Base-by-base conservation (phyloP, 1,284 basidiomycete genomes). In the Chondrostereum purpureum region DNA sequence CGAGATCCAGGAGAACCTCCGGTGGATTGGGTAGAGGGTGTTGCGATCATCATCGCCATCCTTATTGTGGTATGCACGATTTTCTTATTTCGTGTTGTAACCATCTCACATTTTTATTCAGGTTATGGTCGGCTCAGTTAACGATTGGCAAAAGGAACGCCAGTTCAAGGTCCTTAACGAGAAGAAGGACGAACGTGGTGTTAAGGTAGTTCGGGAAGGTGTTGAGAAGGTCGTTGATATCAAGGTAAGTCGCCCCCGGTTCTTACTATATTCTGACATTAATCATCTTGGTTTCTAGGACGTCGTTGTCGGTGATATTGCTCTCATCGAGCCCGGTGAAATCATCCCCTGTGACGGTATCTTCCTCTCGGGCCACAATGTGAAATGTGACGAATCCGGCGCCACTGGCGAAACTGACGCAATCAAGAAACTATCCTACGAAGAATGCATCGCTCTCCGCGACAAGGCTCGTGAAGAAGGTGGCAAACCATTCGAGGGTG, bases 21-120 rank as follows among this genome's bases (percentile, higher is more conserved):
- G 12, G 87, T 89, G 2, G 94, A 98, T 58, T 99, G 95, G 94
- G 92, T 99, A 3, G 95, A 99, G 69, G 96, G 96, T 58, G 92
- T 99, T 11, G 92, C 95, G 5, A 99, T 99, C 60, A 80, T 96
- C 55, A 78, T 93, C 45, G 96, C 96, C 4, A 82, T 92, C 43
- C 52, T 78, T 42, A 90, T 92, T 50, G 91, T 96, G 51, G 84
- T 83, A 64, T 47, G 80, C 69, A 16, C 37, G 17, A 2, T 39
- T 19, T 3, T 11, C 11, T 20, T 11, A 34, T 8, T 21, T 43
- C 20, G 10, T 8, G n/a, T 49, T 39, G 36, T 17, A 21, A 44
- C 39, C 17, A 42, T 31, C 42, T 48, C 10, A 42, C 40, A 8
- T 41, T 39, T 33, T 42, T 8, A 31, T 31, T 31, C 45, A 84